Base-by-base conservation (phyloP, 306 rosid species). In the Ceratonia siliqua region DNA sequence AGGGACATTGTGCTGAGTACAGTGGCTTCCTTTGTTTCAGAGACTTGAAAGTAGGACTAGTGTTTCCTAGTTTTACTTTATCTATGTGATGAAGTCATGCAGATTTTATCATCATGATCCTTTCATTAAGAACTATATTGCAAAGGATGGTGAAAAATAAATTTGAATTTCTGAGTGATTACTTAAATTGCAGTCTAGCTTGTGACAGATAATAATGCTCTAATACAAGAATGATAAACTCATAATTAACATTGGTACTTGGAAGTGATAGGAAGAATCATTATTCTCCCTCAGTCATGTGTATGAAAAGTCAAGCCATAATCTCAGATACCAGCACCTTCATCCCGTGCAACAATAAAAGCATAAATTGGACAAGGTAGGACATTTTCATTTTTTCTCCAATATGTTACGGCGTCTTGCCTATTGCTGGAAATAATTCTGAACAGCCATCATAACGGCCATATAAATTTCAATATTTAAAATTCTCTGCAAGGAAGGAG, bases 61-160 rank as follows among this genome's bases (percentile, higher is more conserved):
- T 58, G 12, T 68, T 79, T 45, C 10, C 46, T 46, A 21, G 21
- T 46, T 73, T 45, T 43, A 28, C 78, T 76, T 25, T 74, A 17
- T 74, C 33, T 76, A 69, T 76, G 76, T 79, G 54, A 75, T 72
- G 46, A n/a, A n/a, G 74, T 54, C 12, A 1, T 81, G 85, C 85
- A 85, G 57, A 85, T 82, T 70, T 49, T 82, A 58, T 75, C 67
- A 36, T 78, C 52, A 21, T 21, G 33, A 18, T 78, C 79, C 25
- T 83, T 76, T 28, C 45, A 68, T 64, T 67, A 45, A 71, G 84
- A 79, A 74, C 67, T 48, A 20, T 53, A 36, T 68, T 81, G 82
- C 65, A 72, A 72, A 68, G 35, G 69, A 20, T 80, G 73, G 53
- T 78, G 85, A 68, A 57, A 72, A 78, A 70, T 70, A 28, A 56